These are phyloP conservation scores for Aspergillus sp. DNA, from an alignment of 2,329 filamentous ascomycete species.

Conservation along the genomic window DNA sequence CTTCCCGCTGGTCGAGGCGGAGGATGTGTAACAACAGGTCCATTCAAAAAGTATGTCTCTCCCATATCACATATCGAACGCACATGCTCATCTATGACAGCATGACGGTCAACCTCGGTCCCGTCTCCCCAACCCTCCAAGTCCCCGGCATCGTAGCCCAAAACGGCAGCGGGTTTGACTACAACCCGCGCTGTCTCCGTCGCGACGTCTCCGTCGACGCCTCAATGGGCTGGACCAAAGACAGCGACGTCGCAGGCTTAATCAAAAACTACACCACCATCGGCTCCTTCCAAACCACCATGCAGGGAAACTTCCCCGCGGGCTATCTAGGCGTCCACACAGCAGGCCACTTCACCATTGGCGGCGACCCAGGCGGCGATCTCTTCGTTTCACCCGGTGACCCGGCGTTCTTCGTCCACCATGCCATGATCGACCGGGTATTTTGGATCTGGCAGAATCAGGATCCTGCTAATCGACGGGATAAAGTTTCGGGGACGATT, in stretches of 20 bases:
- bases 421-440: conserved; percentile 41
- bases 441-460: conserved; percentile 48
- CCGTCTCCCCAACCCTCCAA: conserved; percentile 14
- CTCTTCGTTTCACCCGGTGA: conserved; percentile 41
- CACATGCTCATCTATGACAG: conserved; percentile 1
- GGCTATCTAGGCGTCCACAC: conserved; percentile 39
- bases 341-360: conserved; percentile 43
- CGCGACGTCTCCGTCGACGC: conserved; percentile 20
- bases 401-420: conserved; percentile 44
- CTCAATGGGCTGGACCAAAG: conserved; percentile 12
- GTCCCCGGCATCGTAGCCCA: conserved; percentile 8
- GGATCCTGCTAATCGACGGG: conserved; percentile 4
- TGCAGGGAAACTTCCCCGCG: conserved; percentile 24
- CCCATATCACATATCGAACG: background rate
- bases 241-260: conserved; percentile 11
- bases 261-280: conserved; percentile 18
- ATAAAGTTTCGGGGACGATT: conserved; percentile 4
- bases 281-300: conserved; percentile 12
- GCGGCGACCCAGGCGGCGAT: conserved; percentile 42
- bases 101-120: conserved; percentile 27
- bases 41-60: conserved; percentile 27
- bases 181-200: conserved; percentile 27
- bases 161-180: conserved; percentile 15
- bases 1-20: conserved; percentile 32
- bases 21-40: conserved; percentile 28